These are phyloP conservation scores for Aspergillus carlsbadensis DNA, from an alignment of 495 filamentous ascomycete species.

Conservation along the genomic window DNA sequence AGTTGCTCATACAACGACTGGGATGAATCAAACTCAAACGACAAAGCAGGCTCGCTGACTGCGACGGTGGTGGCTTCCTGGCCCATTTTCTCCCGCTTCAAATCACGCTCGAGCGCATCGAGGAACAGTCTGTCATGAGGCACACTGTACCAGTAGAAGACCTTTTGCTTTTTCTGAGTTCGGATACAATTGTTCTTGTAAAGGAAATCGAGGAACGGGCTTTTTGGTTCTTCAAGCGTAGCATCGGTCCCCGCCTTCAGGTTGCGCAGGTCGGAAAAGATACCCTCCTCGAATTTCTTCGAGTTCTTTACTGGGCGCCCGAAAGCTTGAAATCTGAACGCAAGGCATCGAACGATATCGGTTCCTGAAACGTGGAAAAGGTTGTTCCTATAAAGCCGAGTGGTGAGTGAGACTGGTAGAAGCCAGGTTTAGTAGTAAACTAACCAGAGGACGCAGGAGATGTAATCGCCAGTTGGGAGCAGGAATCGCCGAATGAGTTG, in stretches of 20 bases:
- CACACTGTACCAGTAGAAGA: conserved; percentile 99
- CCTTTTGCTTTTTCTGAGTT: conserved; percentile 99
- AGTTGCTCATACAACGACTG: conserved; percentile 99
- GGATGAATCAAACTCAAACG: conserved; percentile 98
- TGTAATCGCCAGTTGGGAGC: conserved; percentile 95
- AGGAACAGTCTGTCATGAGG: conserved; percentile 97
- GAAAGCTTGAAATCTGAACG: conserved; percentile 98
- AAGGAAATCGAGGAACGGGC: conserved; percentile 94
- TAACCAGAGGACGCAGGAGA: conserved; percentile 95
- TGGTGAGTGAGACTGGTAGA: conserved; percentile 12
- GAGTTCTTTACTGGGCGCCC: conserved; percentile 98
- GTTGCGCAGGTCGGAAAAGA: conserved; percentile 98
- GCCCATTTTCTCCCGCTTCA: conserved; percentile 99
- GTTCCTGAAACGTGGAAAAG: conserved; percentile 99
- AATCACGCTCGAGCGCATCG: conserved; percentile 92
- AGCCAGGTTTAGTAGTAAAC: conserved; percentile 23
- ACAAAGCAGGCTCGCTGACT: conserved; percentile 92
- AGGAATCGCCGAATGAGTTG: conserved; percentile 96
- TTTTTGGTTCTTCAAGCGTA: conserved; percentile 98
- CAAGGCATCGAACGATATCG: conserved; percentile 96
- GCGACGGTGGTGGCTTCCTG: conserved; percentile 97
- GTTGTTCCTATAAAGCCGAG: conserved; percentile 68
- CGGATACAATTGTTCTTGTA: conserved; percentile 99
- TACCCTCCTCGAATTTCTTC: conserved; percentile 99
- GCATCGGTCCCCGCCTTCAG: conserved; percentile 97